Base-by-base conservation (phyloP, 148 eudicot species). In the Pharnaceum exiguum region DNA sequence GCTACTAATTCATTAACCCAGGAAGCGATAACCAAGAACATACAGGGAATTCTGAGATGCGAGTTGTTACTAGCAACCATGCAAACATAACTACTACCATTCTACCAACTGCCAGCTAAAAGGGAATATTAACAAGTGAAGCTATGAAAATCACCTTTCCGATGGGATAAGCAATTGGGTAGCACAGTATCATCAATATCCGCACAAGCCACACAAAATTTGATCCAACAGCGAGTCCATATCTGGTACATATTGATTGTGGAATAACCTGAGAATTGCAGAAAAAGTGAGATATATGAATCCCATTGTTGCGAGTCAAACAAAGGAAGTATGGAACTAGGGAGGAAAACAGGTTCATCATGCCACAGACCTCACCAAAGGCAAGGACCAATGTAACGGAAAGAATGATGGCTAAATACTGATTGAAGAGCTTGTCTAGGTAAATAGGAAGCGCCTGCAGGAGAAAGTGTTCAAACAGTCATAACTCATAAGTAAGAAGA, bases 361-460 rank as follows among this genome's bases (percentile, higher is more conserved):
- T 11, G 40, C 48, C 32, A 52, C 24, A 12, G 66, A 90, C 97
- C 96, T 91, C 98, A 17, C 98, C 98, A 62, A 91, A 91, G 55
- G 80, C 75, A 59, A 91, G 79, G 62, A 91, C 98, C 75, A 91
- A 87, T 49, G 98, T 91, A 68, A 91, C 98, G 37, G 98, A 91
- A 27, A 91, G 87, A 44, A 91, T 45, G 60, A 91, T 87, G 40
- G 98, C 96, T 51, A 91, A 59, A 74, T 64, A 85, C 77, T 91
- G 94, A 55, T 91, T 91, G 76, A 91, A 87, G 59, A 91, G 74
- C 79, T 81, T 87, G 75, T 91, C 98, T 65, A 91, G 75, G 71
- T 91, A 91, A 65, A 91, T 63, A 12, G 98, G 98, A 68, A 91
- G 88, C 44, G 98, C 98, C 98, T 91, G 90, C 82, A 80, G 21